Conservation (phyloP, 1,284 basidiomycete species). For the Ganoderma boninense region DNA sequence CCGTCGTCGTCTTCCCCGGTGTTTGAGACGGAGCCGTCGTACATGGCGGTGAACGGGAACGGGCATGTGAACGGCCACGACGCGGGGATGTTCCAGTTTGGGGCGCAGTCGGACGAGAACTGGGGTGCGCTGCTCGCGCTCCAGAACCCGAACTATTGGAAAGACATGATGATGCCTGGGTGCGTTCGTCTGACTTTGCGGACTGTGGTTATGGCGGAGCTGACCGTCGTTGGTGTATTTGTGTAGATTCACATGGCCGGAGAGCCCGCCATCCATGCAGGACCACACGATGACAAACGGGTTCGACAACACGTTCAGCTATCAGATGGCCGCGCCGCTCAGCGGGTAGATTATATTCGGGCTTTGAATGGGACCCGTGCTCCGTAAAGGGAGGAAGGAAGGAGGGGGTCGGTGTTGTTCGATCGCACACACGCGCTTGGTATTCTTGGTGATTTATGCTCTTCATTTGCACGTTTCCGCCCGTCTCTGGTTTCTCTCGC, state of each 20-base stretch:
- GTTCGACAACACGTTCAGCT: conserved; percentile 24
- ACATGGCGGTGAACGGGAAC: conserved; percentile 31
- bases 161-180: conserved; percentile 86
- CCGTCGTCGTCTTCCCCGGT: conserved; percentile 34
- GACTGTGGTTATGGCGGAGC: neutral
- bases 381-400: neutral
- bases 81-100: conserved; percentile 34
- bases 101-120: conserved; percentile 50
- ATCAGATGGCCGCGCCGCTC: conserved; percentile 31
- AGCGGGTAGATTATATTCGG: conserved; percentile 11
- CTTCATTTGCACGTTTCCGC: neutral
- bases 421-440: neutral
- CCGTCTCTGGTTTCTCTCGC: neutral
- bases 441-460: conserved; percentile 6
- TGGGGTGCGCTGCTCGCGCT: conserved; percentile 77
- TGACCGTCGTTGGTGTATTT: neutral
- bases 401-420: neutral
- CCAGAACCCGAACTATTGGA: conserved; percentile 76
- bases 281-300: conserved; percentile 21
- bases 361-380: neutral
- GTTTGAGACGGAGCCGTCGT: conserved; percentile 37
- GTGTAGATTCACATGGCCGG: conserved; percentile 36
- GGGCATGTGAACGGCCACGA: conserved; percentile 20
- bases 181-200: conserved; percentile 38
- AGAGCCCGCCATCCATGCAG: conserved; percentile 29